Base-by-base conservation (phyloP, 179 eudicot species). In the Beta lomatogona region DNA sequence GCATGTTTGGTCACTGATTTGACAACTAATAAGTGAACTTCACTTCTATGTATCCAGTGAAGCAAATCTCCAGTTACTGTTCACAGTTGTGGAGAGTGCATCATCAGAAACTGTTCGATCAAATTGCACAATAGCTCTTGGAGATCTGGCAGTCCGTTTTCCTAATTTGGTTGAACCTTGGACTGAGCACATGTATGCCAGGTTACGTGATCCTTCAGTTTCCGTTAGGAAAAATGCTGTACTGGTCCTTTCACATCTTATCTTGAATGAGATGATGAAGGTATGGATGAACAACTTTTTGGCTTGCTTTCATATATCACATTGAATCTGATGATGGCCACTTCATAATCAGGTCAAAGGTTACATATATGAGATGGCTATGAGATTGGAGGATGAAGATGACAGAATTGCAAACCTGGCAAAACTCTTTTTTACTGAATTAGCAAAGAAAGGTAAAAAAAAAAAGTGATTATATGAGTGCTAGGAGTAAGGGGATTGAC, bases 201-300 rank as follows among this genome's bases (percentile, higher is more conserved):
- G 97, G 71, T 88, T 96, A 85, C 88, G 89, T 52, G 99, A 96
- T 85, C 88, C 91, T 65, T 92, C 98, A 76, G 89, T 81, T 73
- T 88, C 96, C 80, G 99, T 96, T 80, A 83, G 99, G 83, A 96
- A 94, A 86, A 96, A 94, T 90, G 99, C 98, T 79, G 94, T 96
- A 54, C 82, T 96, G 89, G 99, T 96, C 87, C 98, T 96, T 81
- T 96, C 98, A 82, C 99, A 96, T 84, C 98, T 96, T 74, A 94
- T 96, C 79, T 87, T 96, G 76, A 96, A 96, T 85, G 99, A 96
- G 82, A 96, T 96, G 99, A 96, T 96, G 99, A 96, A 96, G 99
- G 99, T 96, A 83, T 71, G 87, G 57, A 68, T 71, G 54, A 9
- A 22, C 46, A 72, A 22, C 76, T 77, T n/a, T 73, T 71, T 79